These are phyloP conservation scores for Adansonia digitata DNA, from an alignment of 345 rosid species.

Conservation along the genomic window DNA sequence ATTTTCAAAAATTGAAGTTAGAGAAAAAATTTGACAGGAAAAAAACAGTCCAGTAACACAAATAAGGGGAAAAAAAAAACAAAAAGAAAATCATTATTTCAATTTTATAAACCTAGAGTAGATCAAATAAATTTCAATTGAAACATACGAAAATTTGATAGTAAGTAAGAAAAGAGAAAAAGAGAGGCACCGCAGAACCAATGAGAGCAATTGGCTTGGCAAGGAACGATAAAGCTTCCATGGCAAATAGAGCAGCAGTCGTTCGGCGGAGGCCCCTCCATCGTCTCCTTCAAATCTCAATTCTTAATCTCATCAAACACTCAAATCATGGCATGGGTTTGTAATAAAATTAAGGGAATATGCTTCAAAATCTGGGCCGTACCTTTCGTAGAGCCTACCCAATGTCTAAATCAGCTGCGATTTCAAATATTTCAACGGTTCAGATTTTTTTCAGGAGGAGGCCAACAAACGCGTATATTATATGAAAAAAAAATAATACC, in stretches of 20 bases:
- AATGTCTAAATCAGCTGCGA: not conserved
- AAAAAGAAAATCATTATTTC: not conserved
- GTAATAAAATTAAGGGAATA: not conserved
- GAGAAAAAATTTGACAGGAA: too few species aligned
- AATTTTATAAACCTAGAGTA: not conserved
- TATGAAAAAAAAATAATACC: too few species aligned
- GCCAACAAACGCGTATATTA: too few species aligned
- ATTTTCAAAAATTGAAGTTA: too few species aligned
- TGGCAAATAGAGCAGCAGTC: slow-evolving; percentile 81
- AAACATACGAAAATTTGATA: not conserved
- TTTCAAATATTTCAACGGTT: not conserved
- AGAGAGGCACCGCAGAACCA: slow-evolving; percentile 80
- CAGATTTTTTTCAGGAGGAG: not conserved
- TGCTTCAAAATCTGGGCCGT: not conserved
- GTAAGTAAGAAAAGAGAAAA: not conserved
- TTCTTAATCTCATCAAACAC: not conserved
- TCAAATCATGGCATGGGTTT: not conserved
- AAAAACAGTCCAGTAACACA: too few species aligned
- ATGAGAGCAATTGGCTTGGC: slow-evolving; percentile 95
- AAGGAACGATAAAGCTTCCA: slow-evolving; percentile 59
- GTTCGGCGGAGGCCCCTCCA: slow-evolving; percentile 67
- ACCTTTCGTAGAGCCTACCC: not conserved
- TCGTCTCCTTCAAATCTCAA: slow-evolving; percentile 10
- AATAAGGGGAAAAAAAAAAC: not conserved
- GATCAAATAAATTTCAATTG: not conserved